Percentiles rank a stretch among this genome's conserved stretches.
Conservation (phyloP, 306 rosid species). For the Neltuma alba region DNA sequence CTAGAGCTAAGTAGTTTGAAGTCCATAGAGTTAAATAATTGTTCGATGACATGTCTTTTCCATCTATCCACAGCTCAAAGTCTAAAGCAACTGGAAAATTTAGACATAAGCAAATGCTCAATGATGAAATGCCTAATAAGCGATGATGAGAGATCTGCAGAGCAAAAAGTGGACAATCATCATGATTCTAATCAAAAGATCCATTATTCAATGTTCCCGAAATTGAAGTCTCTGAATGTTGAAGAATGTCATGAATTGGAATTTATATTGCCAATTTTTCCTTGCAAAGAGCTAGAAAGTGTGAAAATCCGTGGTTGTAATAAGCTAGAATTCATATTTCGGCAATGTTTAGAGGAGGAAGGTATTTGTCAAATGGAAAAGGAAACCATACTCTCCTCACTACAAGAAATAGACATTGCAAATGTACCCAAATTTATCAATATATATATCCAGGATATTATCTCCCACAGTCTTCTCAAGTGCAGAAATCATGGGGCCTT, state of each 20-base stretch:
- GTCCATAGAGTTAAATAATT: neutral
- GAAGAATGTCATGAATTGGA: constrained; percentile 1
- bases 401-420: neutral
- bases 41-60: constrained; percentile 6
- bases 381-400: neutral
- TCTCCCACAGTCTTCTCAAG: neutral
- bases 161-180: neutral
- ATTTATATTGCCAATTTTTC: constrained; percentile 31
- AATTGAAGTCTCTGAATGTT: constrained; percentile 25
- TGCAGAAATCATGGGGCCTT: neutral
- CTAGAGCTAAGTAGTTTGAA: neutral
- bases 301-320: neutral
- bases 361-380: neutral
- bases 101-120: neutral
- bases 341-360: neutral
- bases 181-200: neutral
- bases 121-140: neutral
- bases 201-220: constrained; percentile 13
- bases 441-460: neutral
- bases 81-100: neutral
- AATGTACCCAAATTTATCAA: neutral
- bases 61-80: neutral
- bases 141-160: neutral
- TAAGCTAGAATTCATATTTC: constrained; percentile 31
- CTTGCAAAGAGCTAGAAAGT: constrained; percentile 22